Evolutionary conservation across 2,329 filamentous ascomycete species (phyloP).

Genomic region (Ceratocystis lukuohia): DNA sequence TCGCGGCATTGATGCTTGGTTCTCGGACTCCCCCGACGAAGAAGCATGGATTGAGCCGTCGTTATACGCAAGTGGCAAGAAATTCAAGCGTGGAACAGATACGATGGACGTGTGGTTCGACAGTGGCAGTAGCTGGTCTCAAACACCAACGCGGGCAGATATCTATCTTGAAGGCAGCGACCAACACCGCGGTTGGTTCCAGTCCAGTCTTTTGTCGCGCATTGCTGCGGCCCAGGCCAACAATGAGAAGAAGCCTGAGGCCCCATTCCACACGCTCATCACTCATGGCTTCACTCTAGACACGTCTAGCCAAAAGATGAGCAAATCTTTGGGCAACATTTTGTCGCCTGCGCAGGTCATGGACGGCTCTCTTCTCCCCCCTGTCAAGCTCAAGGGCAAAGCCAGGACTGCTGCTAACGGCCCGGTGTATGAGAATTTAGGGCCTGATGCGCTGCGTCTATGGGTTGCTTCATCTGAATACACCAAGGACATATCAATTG

Average conservation of each 20-base stretch:
- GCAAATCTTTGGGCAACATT: constrained; percentile 86
- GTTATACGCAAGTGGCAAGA: constrained; percentile 35
- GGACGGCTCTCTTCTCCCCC: constrained; percentile 63
- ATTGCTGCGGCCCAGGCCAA: constrained; percentile 37
- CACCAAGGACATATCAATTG: constrained; percentile 73
- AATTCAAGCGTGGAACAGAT: constrained; percentile 66
- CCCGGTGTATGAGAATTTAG: constrained; percentile 53
- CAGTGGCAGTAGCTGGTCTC: constrained; percentile 85
- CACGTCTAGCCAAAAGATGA: constrained; percentile 89
- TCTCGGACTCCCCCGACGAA: constrained; percentile 67
- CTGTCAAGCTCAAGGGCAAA: constrained; percentile 49
- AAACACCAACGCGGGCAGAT: constrained; percentile 49
- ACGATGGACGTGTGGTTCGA: constrained; percentile 99
- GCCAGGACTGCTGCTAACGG: constrained; percentile 20
- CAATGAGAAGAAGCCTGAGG: constrained; percentile 21
- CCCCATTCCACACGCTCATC: constrained; percentile 80
- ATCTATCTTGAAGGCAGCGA: constrained; percentile 90
- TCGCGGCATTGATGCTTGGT: constrained; percentile 86
- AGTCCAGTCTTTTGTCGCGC: constrained; percentile 82
- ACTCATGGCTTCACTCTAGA: constrained; percentile 95
- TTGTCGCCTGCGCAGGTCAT: constrained; percentile 74
- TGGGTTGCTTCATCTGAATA: constrained; percentile 92
- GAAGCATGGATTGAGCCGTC: constrained; percentile 59
- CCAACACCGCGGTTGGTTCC: constrained; percentile 97
- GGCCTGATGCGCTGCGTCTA: constrained; percentile 72